Conservation (phyloP, 345 rosid species). For the Camelina hispida region DNA sequence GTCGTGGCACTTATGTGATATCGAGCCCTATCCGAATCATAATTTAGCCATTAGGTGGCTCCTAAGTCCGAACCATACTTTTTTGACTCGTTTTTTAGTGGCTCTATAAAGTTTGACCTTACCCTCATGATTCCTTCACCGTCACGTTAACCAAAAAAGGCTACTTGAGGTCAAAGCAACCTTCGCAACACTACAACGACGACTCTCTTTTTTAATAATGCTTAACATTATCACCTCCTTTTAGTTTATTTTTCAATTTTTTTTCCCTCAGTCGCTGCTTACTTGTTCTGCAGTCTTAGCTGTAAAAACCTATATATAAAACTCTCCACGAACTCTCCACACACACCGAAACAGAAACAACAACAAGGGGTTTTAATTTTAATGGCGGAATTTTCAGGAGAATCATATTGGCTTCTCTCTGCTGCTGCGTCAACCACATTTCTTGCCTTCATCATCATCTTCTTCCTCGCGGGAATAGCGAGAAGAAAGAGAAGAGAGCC, state of each 20-base stretch:
- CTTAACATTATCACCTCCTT: conserved; percentile 36
- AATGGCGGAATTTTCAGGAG: conserved; percentile 37
- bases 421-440: conserved; percentile 33
- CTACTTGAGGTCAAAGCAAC: conserved; percentile 50
- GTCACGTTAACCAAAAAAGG: conserved; percentile 45
- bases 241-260: not conserved
- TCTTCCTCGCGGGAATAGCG: conserved; percentile 6
- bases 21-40: conserved; percentile 15
- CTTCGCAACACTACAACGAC: conserved; percentile 43
- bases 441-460: conserved; percentile 22
- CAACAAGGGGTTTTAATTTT: conserved; percentile 2
- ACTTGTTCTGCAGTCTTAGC: conserved; percentile 46
- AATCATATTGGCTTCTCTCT: conserved; percentile 35
- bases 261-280: conserved; percentile 33
- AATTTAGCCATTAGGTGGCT: conserved; percentile 19
- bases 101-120: conserved; percentile 48
- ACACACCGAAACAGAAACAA: conserved; percentile 31
- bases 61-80: conserved; percentile 22
- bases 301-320: conserved; percentile 36
- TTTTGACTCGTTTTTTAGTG: conserved; percentile 43
- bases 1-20: conserved; percentile 21
- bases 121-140: conserved; percentile 38
- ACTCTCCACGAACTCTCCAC: conserved; percentile 48
- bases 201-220: conserved; percentile 35
- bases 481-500: conserved; percentile 19